These are phyloP conservation scores for Bothriochloa decipiens DNA, from an alignment of 176 grass and related monocot species.

Conservation along the genomic window DNA sequence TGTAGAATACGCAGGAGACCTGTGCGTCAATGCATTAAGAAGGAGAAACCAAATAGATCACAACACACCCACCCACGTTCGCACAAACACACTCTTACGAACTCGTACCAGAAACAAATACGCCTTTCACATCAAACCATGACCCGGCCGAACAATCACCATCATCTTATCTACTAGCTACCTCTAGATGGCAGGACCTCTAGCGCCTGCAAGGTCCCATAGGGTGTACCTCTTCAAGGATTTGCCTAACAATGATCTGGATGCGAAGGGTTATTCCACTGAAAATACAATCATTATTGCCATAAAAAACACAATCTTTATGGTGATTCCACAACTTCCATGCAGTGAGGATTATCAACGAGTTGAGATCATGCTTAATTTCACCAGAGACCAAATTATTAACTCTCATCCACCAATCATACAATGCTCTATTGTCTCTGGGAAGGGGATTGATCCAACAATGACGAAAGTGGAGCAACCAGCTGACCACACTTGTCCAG, in stretches of 20 bases:
- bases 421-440: background rate
- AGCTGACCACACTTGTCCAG: background rate
- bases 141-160: too few relatives aligned
- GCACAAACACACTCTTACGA: background rate
- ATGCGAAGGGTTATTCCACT: background rate
- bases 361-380: background rate
- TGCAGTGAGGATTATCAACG: background rate
- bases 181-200: too few relatives aligned
- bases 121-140: background rate
- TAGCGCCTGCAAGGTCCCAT: too few relatives aligned
- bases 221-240: background rate
- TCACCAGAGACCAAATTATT: background rate
- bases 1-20: too few relatives aligned
- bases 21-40: too few relatives aligned
- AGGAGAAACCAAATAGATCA: too few relatives aligned
- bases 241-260: background rate
- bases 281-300: background rate
- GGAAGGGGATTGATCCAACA: background rate
- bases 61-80: too few relatives aligned
- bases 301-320: too few relatives aligned
- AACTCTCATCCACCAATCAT: background rate
- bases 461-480: background rate
- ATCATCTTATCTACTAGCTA: too few relatives aligned
- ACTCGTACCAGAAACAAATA: background rate
- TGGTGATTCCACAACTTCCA: background rate